A percentile compares a stretch with the other conserved stretches of the same genome.
Evolutionary conservation across 371 early-diverging fungal species (phyloP).

Genomic region (Apophysomyces trapeziformis): DNA sequence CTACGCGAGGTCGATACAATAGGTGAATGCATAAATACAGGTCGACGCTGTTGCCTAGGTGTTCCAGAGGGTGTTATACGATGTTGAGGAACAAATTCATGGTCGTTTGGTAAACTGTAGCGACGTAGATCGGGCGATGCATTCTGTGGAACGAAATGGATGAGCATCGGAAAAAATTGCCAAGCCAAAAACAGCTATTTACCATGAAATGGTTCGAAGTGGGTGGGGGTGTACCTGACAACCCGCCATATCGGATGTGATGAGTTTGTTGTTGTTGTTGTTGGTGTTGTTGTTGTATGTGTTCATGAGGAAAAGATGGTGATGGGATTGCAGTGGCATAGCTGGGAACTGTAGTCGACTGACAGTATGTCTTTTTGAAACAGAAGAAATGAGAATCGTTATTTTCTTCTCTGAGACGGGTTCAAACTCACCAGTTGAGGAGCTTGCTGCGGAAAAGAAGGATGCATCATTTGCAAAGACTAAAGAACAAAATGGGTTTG

Average conservation of each 20-base stretch:
- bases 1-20: slow-evolving; percentile 38
- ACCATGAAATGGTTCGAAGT: background rate
- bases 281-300: background rate
- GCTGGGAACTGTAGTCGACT: background rate
- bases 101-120: slow-evolving; percentile 6
- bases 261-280: background rate
- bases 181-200: background rate
- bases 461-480: slow-evolving; percentile 4
- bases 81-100: slow-evolving; percentile 8
- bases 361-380: slow-evolving; percentile 4
- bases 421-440: slow-evolving; percentile 1
- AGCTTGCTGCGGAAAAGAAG: slow-evolving; percentile 4
- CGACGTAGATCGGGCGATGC: slow-evolving; percentile 9
- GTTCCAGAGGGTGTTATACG: slow-evolving; percentile 5
- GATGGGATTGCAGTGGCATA: slow-evolving; percentile 2
- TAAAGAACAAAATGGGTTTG: slow-evolving; percentile 2
- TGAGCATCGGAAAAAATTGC: background rate
- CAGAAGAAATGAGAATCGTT: background rate
- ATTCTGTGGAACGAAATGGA: background rate
- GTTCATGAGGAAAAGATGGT: slow-evolving; percentile 1
- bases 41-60: background rate
- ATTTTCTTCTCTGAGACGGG: background rate
- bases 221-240: slow-evolving; percentile 8
- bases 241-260: background rate
- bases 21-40: slow-evolving; percentile 29